Conservation (phyloP, 495 filamentous ascomycete genomes). For the Lasiosphaeria miniovina region DNA sequence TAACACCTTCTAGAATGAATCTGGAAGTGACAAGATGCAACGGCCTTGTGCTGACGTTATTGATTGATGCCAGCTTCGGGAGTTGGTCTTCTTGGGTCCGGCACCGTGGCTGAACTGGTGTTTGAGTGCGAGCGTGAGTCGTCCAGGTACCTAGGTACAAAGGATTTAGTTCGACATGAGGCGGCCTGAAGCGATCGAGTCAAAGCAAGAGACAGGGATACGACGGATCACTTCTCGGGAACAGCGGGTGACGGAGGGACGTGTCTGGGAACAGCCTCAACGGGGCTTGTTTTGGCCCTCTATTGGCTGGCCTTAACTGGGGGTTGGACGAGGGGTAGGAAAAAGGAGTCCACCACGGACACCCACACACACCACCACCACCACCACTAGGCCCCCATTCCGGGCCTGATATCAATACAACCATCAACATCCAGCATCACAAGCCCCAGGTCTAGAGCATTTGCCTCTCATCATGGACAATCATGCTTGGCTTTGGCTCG, state of each 20-base stretch:
- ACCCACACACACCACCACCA: not conserved
- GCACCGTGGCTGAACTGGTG: not conserved
- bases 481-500: not conserved
- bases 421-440: constrained; percentile 1
- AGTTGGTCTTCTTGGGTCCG: constrained; percentile 4
- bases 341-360: not conserved
- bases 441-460: not conserved
- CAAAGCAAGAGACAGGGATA: constrained; percentile 29
- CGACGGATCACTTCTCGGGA: constrained; percentile 30
- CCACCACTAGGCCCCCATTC: constrained; percentile 1
- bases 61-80: not conserved
- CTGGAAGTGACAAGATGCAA: constrained; percentile 11
- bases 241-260: constrained; percentile 25
- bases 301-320: constrained; percentile 31
- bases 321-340: constrained; percentile 11
- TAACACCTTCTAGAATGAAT: constrained; percentile 14
- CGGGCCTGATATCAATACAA: constrained; percentile 9
- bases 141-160: constrained; percentile 20
- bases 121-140: constrained; percentile 13
- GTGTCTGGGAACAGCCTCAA: constrained; percentile 30
- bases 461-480: no score
- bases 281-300: constrained; percentile 7
- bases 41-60: not conserved
- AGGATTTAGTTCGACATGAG: constrained; percentile 21
- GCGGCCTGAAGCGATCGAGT: constrained; percentile 35